A percentile compares a stretch with the other conserved stretches of the same genome.
Conservation (phyloP, 805 yeast species). For the Metschnikowia aberdeeniae region DNA sequence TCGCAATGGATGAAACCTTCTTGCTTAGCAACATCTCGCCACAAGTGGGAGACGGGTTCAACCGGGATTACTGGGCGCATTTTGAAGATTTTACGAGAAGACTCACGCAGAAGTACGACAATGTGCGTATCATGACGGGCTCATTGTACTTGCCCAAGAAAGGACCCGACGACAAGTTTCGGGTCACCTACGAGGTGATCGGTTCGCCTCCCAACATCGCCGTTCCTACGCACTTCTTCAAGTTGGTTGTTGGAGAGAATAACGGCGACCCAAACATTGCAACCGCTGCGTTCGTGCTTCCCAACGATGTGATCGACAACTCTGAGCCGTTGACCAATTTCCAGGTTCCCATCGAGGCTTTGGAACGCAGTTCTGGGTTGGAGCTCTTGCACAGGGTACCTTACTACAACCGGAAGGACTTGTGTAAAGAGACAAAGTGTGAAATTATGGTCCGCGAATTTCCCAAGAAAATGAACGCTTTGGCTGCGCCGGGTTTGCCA, state of each 20-base stretch:
- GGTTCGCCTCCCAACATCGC: constrained; percentile 97
- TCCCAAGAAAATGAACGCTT: constrained; percentile 38
- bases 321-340: constrained; percentile 64
- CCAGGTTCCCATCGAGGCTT: constrained; percentile 84
- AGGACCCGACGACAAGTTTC: constrained; percentile 77
- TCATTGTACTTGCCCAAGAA: constrained; percentile 83
- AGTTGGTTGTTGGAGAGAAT: constrained; percentile 79
- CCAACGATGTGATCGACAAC: constrained; percentile 79
- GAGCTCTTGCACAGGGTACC: constrained; percentile 73
- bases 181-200: constrained; percentile 85
- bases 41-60: constrained; percentile 96
- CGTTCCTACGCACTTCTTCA: constrained; percentile 96
- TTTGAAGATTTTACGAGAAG: constrained; percentile 85
- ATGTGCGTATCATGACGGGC: constrained; percentile 88
- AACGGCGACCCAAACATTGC: constrained; percentile 47
- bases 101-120: constrained; percentile 63
- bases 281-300: constrained; percentile 91
- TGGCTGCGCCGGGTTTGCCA: constrained; percentile 2
- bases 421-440: constrained; percentile 81
- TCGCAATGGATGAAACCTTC: constrained; percentile 95
- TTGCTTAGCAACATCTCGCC: constrained; percentile 88
- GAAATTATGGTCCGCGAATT: constrained; percentile 80
- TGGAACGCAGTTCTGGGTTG: constrained; percentile 84
- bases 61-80: constrained; percentile 96
- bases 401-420: constrained; percentile 47